Conservation (phyloP, 768 basidiomycete genomes). For the Leccinum uliginosum region DNA sequence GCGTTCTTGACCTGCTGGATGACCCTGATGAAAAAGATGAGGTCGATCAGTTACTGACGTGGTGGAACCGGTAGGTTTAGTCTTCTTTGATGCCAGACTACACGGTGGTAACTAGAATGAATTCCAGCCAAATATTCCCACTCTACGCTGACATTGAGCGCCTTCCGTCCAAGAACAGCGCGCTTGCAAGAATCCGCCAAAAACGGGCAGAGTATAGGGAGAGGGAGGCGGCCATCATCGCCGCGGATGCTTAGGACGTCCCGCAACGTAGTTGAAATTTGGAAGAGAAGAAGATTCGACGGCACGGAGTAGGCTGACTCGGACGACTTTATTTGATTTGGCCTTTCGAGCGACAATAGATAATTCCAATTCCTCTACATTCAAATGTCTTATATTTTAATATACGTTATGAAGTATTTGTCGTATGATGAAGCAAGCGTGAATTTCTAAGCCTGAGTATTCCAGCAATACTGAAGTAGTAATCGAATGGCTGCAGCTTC, state of each 20-base stretch:
- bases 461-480: too few relatives aligned
- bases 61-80: background rate
- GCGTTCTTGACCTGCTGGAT: background rate
- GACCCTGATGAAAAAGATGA: background rate
- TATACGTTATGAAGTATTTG: too few relatives aligned
- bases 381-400: too few relatives aligned
- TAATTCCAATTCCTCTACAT: too few relatives aligned
- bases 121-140: background rate
- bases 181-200: background rate
- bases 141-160: background rate
- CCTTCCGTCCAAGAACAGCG: background rate
- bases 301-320: too few relatives aligned
- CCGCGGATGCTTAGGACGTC: background rate
- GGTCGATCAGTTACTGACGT: background rate
- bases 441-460: too few relatives aligned
- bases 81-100: background rate
- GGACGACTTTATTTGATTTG: too few relatives aligned
- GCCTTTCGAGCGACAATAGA: too few relatives aligned
- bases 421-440: too few relatives aligned
- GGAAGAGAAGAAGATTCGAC: too few relatives aligned
- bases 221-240: background rate
- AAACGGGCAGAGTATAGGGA: background rate
- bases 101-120: background rate
- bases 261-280: too few relatives aligned
- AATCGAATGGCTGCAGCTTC: background rate